Evolutionary conservation across 2,329 filamentous ascomycete genomes (phyloP), one percentile per base, ranked within the genome.

Genomic region (Colletotrichum australisinense): DNA sequence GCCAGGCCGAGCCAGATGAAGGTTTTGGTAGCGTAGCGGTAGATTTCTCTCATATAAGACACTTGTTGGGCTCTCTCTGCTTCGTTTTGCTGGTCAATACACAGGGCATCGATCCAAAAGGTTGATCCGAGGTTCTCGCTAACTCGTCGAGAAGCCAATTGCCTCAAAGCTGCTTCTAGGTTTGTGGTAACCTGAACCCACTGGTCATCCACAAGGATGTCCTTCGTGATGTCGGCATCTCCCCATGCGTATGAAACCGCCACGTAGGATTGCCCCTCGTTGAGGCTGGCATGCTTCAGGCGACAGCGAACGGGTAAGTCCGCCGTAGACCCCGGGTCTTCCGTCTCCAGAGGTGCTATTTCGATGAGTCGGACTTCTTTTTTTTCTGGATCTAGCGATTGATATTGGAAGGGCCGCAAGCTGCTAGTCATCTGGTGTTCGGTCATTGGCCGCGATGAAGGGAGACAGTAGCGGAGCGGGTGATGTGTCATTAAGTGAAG

Each of bases 81-180:
- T 30, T 38, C 9, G 24, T 69, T 46, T 12, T 9, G 30, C 14
- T 69, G 66, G n/a, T 64, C 26, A 26, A 69, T 69, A 16, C 66
- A 69, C 6, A 69, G 12, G 22, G 66, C 66, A 46, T 69, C 66
- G 19, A 69, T 59, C 66, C 66, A 69, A 7, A 69, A 60, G 16
- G 24, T 55, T 30, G 11, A 28, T 1, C 38, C n/a, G 5, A 8
- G 32, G 1, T 60, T 22, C 14, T 38, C 14, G 4, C 30, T 22
- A 42, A 24, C 8, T 22, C 19, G 30, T n/a, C 24, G 28, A 16
- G 7, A 11, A 9, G 55, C 55, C 9, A 69, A 28, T 12, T 64
- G 66, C 3, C 42, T 63, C 30, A 69, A 14, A 11, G 66, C 66
- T 3, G 58, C 55, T 35, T 64, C 22, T 1, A 69, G 11, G 19